Base-by-base conservation (phyloP, 768 basidiomycete species). In the Pleurotus giganteus region DNA sequence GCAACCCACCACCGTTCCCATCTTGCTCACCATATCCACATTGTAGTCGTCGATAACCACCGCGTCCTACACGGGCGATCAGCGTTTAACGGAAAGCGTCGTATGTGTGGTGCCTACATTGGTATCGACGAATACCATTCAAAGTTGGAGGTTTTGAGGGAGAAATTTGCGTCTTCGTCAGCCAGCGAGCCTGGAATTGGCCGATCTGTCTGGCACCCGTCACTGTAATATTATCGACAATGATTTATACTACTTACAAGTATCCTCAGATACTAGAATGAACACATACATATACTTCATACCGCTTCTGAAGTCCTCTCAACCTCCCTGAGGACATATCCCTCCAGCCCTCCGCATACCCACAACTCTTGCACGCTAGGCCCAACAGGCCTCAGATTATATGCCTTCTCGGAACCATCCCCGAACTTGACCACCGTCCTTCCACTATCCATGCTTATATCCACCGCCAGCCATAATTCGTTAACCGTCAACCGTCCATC, bases 71-170 rank as follows among this genome's bases (percentile, higher is more conserved):
- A 98, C 61, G 96, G 96, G 11, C 86, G 96, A n/a, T 92, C 94
- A 0, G 82, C 86, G 1, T 98, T 97, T 65, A 79, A 82, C 11
- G 96, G 96, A 9, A 83, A 83, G 67, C 83, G 96, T 2, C 81
- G 91, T 1, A 92, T 99, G 85, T 98, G 96, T 64, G 96, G 96
- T 2, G 97, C 96, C 0, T 99, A 99, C 66, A 82, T 98, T 55
- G 91, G 91, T 0, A 75, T 82, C 11, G 96, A 99, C 66, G 97
- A 99, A 66, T 98, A 87, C 67, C 78, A 80, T 34, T 94, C 93
- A 0, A 86, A 86, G 60, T 73, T 96, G 9, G 77, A 80, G 1
- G 86, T 89, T 11, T 73, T 91, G 5, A 70, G 65, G 29, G 88
- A 90, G 67, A 78, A 74, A 57, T 89, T 84, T 57, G 3, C 57